Base-by-base conservation (phyloP, 2,329 filamentous ascomycete genomes). In the Fusarium stilboides region DNA sequence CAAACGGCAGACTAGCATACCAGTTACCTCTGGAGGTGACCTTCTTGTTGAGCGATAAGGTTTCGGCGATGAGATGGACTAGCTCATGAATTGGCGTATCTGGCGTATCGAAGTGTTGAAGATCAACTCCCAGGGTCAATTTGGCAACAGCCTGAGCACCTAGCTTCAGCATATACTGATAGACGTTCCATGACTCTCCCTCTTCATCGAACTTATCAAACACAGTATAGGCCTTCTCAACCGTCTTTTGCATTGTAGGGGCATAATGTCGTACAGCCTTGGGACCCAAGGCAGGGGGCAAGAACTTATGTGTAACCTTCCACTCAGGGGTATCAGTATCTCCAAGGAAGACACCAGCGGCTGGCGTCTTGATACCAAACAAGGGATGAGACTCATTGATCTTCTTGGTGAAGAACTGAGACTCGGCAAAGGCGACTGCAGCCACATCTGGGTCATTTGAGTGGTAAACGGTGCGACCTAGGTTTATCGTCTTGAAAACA, bases 261-360 rank as follows among this genome's bases (percentile, higher is more conserved):
- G 86, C 82, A 58, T 90, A 90, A 69, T 90, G 88, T 0, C 85
- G 80, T 1, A 90, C 87, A 0, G 88, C 88, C 68, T 87, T 89
- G 34, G 88, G 87, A 0, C 83, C 83, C 6, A 90, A 77, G 0
- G 86, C 84, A 0, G 88, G 87, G 0, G 88, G 86, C 1, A 90
- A 72, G 75, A 89, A 91, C 72, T 90, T 91, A 78, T 90, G 89
- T 0, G 84, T 83, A 0, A 82, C 69, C 13, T 76, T 72, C 84
- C 84, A 88, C 52, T 83, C 80, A 13, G 82, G 79, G 0, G 82
- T 84, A 15, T 86, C 80, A 0, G 85, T 88, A 68, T 88, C 86
- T 55, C 81, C 79, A 3, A 83, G 56, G 65, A 85, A 85, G 13
- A 85, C 76, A 5, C 80, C 82, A 1, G 81, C 79, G 22, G 80